phyloP scores from a whole-genome alignment of 176 grass and related monocot genomes.

The Pontederia paniculata region DNA sequence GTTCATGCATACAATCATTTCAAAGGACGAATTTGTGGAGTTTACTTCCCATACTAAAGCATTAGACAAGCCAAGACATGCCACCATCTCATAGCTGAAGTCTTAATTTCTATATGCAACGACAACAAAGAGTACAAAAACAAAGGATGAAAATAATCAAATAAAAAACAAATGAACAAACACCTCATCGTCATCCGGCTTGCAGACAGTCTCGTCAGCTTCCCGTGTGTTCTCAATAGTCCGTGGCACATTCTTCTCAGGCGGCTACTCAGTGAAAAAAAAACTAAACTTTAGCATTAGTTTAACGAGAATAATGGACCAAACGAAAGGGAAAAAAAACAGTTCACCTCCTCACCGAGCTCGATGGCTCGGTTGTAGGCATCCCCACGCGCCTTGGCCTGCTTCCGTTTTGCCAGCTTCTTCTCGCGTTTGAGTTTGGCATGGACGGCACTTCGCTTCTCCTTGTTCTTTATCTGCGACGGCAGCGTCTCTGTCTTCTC shows the following conservation, averaged over 20 bases:
- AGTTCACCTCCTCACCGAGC: conserved; percentile 57
- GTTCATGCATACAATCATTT: no score
- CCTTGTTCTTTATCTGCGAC: conserved; percentile 91
- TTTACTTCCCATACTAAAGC: no score
- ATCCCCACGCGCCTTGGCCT: conserved; percentile 35
- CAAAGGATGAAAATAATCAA: not conserved
- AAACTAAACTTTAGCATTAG: not conserved
- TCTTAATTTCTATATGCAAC: not conserved
- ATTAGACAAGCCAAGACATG: no score
- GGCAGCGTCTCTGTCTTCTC: conserved; percentile 18
- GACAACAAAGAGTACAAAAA: not conserved
- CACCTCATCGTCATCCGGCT: conserved; percentile 68
- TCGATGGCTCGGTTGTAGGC: conserved; percentile 43
- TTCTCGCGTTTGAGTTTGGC: conserved; percentile 83
- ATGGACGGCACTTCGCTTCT: conserved; percentile 65
- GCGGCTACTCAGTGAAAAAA: conserved; percentile 33
- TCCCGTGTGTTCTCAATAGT: conserved; percentile 94
- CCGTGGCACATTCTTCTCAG: conserved; percentile 48
- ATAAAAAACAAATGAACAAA: not conserved
- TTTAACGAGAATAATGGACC: not conserved
- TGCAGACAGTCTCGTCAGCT: conserved; percentile 61
- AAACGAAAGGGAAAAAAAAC: not conserved
- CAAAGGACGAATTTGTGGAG: no score
- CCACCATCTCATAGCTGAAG: no score
- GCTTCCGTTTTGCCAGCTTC: conserved; percentile 54